Conservation (phyloP, 352 stramenopile species). For the Plasmopara viticola region DNA sequence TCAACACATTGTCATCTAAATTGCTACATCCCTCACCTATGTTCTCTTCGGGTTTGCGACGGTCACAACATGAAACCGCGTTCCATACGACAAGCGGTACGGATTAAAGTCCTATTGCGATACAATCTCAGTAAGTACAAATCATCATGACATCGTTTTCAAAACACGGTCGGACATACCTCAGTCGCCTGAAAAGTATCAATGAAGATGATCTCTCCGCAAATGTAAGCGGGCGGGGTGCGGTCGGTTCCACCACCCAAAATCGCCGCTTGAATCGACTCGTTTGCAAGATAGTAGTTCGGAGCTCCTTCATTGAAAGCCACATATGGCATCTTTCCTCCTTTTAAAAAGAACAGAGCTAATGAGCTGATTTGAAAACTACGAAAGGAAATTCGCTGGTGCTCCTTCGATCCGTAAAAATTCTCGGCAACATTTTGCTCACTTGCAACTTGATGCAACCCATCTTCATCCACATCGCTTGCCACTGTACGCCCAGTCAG, state of each 20-base stretch:
- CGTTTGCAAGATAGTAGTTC: conserved; percentile 75
- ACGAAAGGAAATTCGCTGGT: conserved; percentile 72
- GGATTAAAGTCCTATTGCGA: conserved; percentile 71
- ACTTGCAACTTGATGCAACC: conserved; percentile 21
- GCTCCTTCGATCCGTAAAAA: conserved; percentile 23
- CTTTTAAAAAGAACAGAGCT: conserved; percentile 73
- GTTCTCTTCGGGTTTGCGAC: conserved; percentile 69
- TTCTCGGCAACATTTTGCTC: conserved; percentile 7
- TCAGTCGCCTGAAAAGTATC: conserved; percentile 77
- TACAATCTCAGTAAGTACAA: conserved; percentile 7
- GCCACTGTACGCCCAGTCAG: conserved; percentile 41
- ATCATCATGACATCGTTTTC: not conserved
- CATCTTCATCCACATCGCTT: conserved; percentile 24
- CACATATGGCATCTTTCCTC: conserved; percentile 69
- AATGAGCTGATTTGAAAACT: conserved; percentile 80
- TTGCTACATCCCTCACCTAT: conserved; percentile 14
- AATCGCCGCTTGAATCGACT: conserved; percentile 68
- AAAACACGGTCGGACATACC: conserved; percentile 23
- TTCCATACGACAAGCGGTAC: conserved; percentile 67
- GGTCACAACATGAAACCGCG: conserved; percentile 73
- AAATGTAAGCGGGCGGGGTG: conserved; percentile 66
- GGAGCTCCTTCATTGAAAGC: conserved; percentile 77
- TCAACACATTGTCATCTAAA: not conserved
- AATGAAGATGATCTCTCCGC: conserved; percentile 81
- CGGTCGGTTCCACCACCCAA: conserved; percentile 45